phyloP scores from a whole-genome alignment of 1,284 basidiomycete species.

The Rugosomyces carneus region DNA sequence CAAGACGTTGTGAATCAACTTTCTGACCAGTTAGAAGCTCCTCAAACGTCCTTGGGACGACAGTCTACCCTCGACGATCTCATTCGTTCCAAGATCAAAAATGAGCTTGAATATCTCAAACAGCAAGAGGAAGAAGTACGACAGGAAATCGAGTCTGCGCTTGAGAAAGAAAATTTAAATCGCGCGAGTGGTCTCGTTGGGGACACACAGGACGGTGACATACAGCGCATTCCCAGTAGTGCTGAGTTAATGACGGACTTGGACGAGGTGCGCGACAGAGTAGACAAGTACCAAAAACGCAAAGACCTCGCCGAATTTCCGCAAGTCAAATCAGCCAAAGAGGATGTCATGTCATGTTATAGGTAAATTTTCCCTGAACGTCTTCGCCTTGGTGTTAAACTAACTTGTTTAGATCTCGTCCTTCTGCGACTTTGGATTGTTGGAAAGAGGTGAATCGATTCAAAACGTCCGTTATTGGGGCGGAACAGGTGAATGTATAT shows the following conservation, averaged over 20 bases:
- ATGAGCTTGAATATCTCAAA: no score
- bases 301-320: slow-evolving; percentile 50
- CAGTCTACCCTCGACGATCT: slow-evolving; percentile 67
- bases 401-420: slow-evolving; percentile 43
- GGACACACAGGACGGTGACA: slow-evolving; percentile 24
- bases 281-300: slow-evolving; percentile 65
- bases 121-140: slow-evolving; percentile 61
- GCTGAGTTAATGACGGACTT: slow-evolving; percentile 62
- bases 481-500: slow-evolving; percentile 46
- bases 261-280: slow-evolving; percentile 63
- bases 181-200: slow-evolving; percentile 52
- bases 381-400: slow-evolving; percentile 8
- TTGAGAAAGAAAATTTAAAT: slow-evolving; percentile 79
- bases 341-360: slow-evolving; percentile 68
- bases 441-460: slow-evolving; percentile 73
- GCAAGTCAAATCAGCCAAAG: slow-evolving; percentile 50
- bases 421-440: slow-evolving; percentile 62
- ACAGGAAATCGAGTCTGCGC: slow-evolving; percentile 59
- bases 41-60: slow-evolving; percentile 55
- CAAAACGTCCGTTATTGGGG: slow-evolving; percentile 58
- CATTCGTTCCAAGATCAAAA: slow-evolving; percentile 64
- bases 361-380: slow-evolving; percentile 41
- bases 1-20: slow-evolving; percentile 71
- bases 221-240: slow-evolving; percentile 51
- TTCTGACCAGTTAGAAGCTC: slow-evolving; percentile 51